These are phyloP conservation scores for Fusarium protoensiforme DNA, from an alignment of 2,329 filamentous ascomycete genomes.

Conservation along the genomic window DNA sequence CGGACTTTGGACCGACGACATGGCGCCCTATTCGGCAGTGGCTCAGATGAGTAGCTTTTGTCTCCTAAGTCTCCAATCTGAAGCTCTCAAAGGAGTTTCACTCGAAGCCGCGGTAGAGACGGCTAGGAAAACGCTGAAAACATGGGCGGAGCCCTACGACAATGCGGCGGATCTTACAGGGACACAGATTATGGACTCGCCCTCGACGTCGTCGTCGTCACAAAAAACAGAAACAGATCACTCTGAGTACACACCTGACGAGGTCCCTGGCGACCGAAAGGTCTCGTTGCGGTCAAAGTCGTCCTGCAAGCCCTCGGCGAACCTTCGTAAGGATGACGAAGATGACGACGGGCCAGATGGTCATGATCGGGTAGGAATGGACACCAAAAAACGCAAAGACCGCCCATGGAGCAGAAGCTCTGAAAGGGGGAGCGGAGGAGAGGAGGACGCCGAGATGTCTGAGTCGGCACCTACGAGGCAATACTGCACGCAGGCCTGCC, in stretches of 20 bases:
- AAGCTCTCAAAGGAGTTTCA: constrained; percentile 19
- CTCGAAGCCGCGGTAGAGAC: constrained; percentile 9
- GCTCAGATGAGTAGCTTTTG: constrained; percentile 36
- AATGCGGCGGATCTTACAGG: not conserved
- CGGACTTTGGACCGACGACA: not conserved
- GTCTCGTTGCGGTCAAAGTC: not conserved
- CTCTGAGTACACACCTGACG: not conserved
- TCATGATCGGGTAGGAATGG: not conserved
- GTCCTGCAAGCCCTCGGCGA: not conserved
- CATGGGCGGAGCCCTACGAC: constrained; percentile 33
- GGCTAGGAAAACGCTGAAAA: constrained; percentile 18
- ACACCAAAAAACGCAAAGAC: not conserved
- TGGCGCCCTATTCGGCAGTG: constrained; percentile 18
- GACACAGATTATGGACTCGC: not conserved
- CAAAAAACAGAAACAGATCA: not conserved
- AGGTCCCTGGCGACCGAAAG: not conserved
- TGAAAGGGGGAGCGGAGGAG: not conserved
- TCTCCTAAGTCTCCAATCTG: constrained; percentile 31
- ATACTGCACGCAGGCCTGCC: constrained; percentile 38
- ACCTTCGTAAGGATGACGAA: too few species aligned
- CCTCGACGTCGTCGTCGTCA: not conserved
- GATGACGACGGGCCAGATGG: not conserved
- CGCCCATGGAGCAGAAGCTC: not conserved
- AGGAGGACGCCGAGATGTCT: constrained; percentile 1
- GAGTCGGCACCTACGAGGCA: constrained; percentile 6